Evolutionary conservation across 1,284 basidiomycete species (phyloP).

Genomic region (Fomes fomentarius): DNA sequence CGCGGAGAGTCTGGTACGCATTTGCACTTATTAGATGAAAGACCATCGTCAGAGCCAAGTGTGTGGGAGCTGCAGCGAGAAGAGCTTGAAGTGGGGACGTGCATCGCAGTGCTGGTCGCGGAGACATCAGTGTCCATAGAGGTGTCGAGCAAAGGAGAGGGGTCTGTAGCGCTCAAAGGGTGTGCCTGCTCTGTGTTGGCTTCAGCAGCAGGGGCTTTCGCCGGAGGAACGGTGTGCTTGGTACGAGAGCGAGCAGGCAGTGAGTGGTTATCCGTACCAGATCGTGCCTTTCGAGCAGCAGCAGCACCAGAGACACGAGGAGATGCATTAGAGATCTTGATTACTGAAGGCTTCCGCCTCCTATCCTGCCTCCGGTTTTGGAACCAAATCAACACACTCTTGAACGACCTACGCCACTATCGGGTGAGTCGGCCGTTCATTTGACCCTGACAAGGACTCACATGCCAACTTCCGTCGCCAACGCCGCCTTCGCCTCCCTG

Average conservation of each 20-base stretch:
- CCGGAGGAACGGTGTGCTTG: too few relatives aligned
- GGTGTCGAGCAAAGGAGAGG: background rate
- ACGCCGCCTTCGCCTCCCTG: slow-evolving; percentile 40
- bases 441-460: too few relatives aligned
- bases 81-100: background rate
- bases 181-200: too few relatives aligned
- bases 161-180: too few relatives aligned
- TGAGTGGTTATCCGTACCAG: too few relatives aligned
- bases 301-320: background rate
- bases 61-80: slow-evolving; percentile 4
- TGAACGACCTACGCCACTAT: slow-evolving; percentile 22
- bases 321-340: too few relatives aligned
- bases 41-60: slow-evolving; percentile 16
- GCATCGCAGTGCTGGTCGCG: slow-evolving; percentile 1
- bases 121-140: slow-evolving; percentile 3
- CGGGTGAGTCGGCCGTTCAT: too few relatives aligned
- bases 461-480: slow-evolving; percentile 43
- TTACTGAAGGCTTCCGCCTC: slow-evolving; percentile 5
- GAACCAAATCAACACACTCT: slow-evolving; percentile 37
- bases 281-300: background rate
- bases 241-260: too few relatives aligned
- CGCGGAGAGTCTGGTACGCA: slow-evolving; percentile 26
- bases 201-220: too few relatives aligned
- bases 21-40: slow-evolving; percentile 22
- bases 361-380: slow-evolving; percentile 35